Evolutionary conservation across 257 asterid species (phyloP).

Genomic region (Avicennia marina): DNA sequence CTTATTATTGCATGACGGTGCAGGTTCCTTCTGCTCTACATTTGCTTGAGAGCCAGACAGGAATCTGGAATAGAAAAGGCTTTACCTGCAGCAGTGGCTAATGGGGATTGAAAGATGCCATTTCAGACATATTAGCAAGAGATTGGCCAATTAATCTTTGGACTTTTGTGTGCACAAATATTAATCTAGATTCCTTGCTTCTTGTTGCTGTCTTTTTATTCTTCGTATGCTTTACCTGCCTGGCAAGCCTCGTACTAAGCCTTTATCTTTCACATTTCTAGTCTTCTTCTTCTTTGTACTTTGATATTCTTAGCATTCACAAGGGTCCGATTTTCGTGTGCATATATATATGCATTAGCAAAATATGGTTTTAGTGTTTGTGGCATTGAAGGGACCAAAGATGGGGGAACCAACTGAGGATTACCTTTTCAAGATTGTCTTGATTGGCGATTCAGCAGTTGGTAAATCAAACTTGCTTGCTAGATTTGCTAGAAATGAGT

Average conservation of each 20-base stretch:
- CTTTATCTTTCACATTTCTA: constrained; percentile 7
- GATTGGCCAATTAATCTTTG: constrained; percentile 3
- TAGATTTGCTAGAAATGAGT: constrained; percentile 79
- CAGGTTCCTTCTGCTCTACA: constrained; percentile 30
- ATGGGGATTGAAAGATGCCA: constrained; percentile 1
- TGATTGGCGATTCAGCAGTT: constrained; percentile 84
- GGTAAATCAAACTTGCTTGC: constrained; percentile 90
- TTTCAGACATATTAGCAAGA: constrained; percentile 1
- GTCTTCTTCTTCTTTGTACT: constrained; percentile 1
- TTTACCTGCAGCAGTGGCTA: constrained; percentile 9
- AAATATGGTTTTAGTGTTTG: constrained; percentile 34
- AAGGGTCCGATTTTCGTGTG: constrained; percentile 4
- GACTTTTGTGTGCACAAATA: constrained; percentile 5
- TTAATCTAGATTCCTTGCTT: constrained; percentile 24
- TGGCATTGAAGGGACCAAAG: constrained; percentile 26
- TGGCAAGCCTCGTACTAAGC: constrained; percentile 28
- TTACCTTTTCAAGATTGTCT: constrained; percentile 68
- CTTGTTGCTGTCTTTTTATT: constrained; percentile 17
- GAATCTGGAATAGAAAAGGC: constrained; percentile 11
- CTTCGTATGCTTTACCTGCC: constrained; percentile 25
- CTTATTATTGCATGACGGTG: constrained; percentile 25
- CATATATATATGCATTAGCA: constrained; percentile 13
- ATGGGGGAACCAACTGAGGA: constrained; percentile 70
- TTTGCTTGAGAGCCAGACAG: constrained; percentile 13
- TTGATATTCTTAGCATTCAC: constrained; percentile 7